These are phyloP conservation scores for Aethionema arabicum DNA, from an alignment of 345 rosid genomes.

Conservation along the genomic window DNA sequence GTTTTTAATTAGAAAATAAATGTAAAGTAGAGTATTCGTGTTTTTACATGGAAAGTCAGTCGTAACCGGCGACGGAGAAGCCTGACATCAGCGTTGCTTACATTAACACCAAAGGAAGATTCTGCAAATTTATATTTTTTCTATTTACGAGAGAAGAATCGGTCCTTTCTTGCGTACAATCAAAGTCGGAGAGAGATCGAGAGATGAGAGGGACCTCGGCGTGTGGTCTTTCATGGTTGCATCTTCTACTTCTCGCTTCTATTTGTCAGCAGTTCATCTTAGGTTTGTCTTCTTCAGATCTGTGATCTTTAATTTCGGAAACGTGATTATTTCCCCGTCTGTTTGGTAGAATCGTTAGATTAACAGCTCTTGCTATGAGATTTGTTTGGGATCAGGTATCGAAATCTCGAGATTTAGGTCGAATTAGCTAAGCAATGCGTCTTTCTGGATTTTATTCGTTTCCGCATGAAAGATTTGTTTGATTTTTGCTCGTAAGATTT, in stretches of 20 bases:
- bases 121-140: background rate
- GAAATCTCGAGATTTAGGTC: background rate
- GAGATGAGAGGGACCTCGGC: slow-evolving; percentile 26
- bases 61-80: background rate
- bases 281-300: slow-evolving; percentile 51
- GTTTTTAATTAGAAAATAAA: too few relatives aligned
- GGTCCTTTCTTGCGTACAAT: slow-evolving; percentile 9
- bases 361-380: background rate
- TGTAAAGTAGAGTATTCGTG: background rate
- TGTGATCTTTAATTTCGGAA: slow-evolving; percentile 3
- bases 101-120: too few relatives aligned
- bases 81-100: background rate
- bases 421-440: background rate
- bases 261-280: slow-evolving; percentile 48
- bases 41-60: background rate
- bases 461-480: background rate
- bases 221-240: slow-evolving; percentile 20
- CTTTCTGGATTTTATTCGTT: background rate
- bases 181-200: background rate
- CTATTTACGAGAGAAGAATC: background rate
- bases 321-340: background rate
- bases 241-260: slow-evolving; percentile 41
- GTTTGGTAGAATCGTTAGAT: slow-evolving; percentile 3
- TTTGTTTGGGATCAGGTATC: background rate
- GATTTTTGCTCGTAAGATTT: background rate